A percentile compares a stretch with the other conserved stretches of the same genome.
Conservation (phyloP, 1,284 basidiomycete genomes). For the Ganoderma lucidum region DNA sequence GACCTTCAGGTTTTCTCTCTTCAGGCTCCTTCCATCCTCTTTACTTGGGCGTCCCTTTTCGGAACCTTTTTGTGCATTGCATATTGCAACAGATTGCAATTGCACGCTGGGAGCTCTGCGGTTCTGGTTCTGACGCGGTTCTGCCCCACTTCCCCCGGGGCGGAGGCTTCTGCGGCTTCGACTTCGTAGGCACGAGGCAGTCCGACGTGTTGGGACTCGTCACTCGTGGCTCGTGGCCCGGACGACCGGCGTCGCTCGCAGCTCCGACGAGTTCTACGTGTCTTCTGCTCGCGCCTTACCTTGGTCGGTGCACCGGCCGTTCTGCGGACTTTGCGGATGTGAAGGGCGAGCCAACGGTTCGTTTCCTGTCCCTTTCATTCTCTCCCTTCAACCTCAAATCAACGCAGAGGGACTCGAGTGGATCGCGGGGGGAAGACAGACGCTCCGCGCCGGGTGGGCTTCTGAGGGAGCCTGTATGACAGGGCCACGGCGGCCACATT, state of each 20-base stretch:
- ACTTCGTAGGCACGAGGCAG: background rate
- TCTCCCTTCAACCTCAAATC: background rate
- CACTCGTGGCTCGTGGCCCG: conserved; percentile 2
- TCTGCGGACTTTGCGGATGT: conserved; percentile 9
- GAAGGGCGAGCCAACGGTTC: background rate
- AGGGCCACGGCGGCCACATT: background rate
- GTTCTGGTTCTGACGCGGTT: conserved; percentile 2
- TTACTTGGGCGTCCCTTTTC: background rate
- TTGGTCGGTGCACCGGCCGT: background rate
- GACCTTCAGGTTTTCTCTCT: background rate
- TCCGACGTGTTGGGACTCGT: background rate
- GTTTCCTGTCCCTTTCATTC: background rate
- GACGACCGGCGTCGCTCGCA: background rate
- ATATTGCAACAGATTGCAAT: background rate
- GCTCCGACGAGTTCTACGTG: background rate
- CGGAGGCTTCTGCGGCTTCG: conserved; percentile 2
- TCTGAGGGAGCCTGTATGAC: conserved; percentile 1
- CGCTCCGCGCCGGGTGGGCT: background rate
- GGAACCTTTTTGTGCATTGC: background rate
- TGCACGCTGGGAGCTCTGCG: no score
- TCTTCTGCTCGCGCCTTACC: background rate
- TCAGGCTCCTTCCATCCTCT: background rate
- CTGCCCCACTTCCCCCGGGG: background rate
- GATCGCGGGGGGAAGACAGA: background rate
- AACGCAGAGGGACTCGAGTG: background rate